Evolutionary conservation across 768 basidiomycete genomes (phyloP), one percentile per base, ranked within the genome.

Genomic region (Suillus alpinus): DNA sequence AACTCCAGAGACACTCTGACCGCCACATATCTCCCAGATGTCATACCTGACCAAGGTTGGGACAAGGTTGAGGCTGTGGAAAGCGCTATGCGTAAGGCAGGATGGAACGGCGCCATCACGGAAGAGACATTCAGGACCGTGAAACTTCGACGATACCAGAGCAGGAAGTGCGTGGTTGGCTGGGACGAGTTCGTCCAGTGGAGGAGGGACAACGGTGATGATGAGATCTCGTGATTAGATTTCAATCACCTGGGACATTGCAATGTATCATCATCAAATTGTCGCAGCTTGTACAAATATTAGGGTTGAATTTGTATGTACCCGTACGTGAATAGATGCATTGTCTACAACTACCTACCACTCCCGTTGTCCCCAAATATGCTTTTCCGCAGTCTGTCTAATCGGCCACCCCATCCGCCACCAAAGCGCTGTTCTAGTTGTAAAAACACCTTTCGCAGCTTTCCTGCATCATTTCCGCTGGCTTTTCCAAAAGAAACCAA

Each of bases 1-100:
- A 78, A 77, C 39, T 82, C 79, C 63, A 86, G 79, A 69, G 84
- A 84, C 64, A 78, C 81, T 1, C 87, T 95, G 67, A 83, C 86
- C 12, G 95, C 95, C 8, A 95, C 93, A 0, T 99, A 95, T 75
- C 82, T 99, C 12, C 97, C 97, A 5, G 88, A 98, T 58, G 91
- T 99, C 61, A 89, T 92, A 46, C 84, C 88, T 0, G 92, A 94
- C 40, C 96, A 98, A 74, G 95, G 93, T 7, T 99, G 97, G 97
- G 85, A 87, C 63, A 91, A 90, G 81, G 78, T 89, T 60, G 91
- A 97, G 73, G 89, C 96, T 7, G 77, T 99, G 41, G 88, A 95
- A 66, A 94, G 88, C 67, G 94, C 95, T 32, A 94, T 98, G 64
- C 84, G 86, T 63, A 99, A 99, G 76, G 92, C 95, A 4, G 97